A percentile compares a stretch with the other conserved stretches of the same genome.
phyloP scores from a whole-genome alignment of 495 filamentous ascomycete species.

The Glonium stellatum region DNA sequence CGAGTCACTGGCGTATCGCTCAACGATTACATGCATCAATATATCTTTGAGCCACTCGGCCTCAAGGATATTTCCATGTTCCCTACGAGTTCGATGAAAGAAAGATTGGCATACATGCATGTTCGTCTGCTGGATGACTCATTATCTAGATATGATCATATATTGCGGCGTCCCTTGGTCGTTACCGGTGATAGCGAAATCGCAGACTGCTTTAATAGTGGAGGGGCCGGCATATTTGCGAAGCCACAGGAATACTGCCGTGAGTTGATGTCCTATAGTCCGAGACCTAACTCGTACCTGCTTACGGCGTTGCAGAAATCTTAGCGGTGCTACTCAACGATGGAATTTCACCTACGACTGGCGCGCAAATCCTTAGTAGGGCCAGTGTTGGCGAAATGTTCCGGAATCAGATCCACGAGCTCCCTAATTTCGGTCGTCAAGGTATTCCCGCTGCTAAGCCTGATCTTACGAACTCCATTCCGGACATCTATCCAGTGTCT shows the following conservation, averaged over 20 bases:
- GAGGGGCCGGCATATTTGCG: constrained; percentile 51
- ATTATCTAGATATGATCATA: constrained; percentile 42
- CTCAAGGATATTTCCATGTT: constrained; percentile 49
- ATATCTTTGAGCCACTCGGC: constrained; percentile 51
- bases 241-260: constrained; percentile 50
- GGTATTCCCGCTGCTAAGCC: constrained; percentile 40
- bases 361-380: constrained; percentile 36
- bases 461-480: constrained; percentile 38
- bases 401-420: constrained; percentile 46
- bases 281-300: not conserved
- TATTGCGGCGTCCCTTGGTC: constrained; percentile 41
- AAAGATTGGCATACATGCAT: constrained; percentile 46
- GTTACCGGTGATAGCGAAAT: constrained; percentile 32
- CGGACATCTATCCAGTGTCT: constrained; percentile 40
- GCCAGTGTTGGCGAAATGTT: constrained; percentile 50
- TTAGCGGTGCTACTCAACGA: constrained; percentile 33
- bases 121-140: constrained; percentile 36
- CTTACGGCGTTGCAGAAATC: constrained; percentile 19
- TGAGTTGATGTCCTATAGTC: no score
- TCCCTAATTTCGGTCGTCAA: constrained; percentile 42
- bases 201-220: constrained; percentile 44
- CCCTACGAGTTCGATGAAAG: constrained; percentile 45
- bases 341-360: constrained; percentile 35
- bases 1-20: constrained; percentile 44
- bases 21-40: constrained; percentile 47